Percentiles rank a stretch among this genome's conserved stretches.
These are phyloP conservation scores for Fusarium circinatum DNA, from an alignment of 2,329 filamentous ascomycete genomes.

Conservation along the genomic window DNA sequence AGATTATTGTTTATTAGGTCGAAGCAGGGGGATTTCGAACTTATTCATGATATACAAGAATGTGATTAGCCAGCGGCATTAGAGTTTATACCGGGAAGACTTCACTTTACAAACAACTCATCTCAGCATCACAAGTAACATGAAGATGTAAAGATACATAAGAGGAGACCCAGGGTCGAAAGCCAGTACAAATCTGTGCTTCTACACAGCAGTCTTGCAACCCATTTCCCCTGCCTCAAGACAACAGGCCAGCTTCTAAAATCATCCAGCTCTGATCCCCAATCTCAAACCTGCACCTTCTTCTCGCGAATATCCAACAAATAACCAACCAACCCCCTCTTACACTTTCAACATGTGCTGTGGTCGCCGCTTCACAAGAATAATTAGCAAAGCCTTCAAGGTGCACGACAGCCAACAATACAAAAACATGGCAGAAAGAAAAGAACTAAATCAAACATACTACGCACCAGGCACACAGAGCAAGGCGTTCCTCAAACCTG, in stretches of 20 bases:
- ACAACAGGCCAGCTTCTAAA: not conserved
- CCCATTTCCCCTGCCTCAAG: fast-evolving
- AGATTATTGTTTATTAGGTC: fast-evolving
- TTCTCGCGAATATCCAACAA: not conserved
- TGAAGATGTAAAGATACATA: fast-evolving
- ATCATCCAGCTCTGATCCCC: not conserved
- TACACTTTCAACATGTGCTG: not conserved
- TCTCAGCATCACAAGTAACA: fast-evolving
- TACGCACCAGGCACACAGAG: not conserved
- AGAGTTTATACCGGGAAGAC: fast-evolving
- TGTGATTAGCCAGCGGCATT: not conserved
- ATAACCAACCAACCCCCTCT: not conserved
- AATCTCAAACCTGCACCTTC: not conserved
- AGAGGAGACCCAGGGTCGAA: fast-evolving
- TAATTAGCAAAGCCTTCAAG: not conserved
- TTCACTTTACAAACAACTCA: not conserved
- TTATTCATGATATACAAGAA: not conserved
- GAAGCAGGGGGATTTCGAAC: not conserved
- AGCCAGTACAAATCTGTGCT: fast-evolving
- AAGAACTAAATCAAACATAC: fast-evolving
- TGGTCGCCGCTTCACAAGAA: not conserved
- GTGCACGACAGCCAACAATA: not conserved
- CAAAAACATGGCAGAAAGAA: not conserved
- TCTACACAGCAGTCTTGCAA: not conserved
- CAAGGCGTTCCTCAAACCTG: not conserved